Percentiles rank a stretch among this genome's conserved stretches.
These are phyloP conservation scores for Aspergillus sclerotiicarbonarius DNA, from an alignment of 495 filamentous ascomycete genomes.

Conservation along the genomic window DNA sequence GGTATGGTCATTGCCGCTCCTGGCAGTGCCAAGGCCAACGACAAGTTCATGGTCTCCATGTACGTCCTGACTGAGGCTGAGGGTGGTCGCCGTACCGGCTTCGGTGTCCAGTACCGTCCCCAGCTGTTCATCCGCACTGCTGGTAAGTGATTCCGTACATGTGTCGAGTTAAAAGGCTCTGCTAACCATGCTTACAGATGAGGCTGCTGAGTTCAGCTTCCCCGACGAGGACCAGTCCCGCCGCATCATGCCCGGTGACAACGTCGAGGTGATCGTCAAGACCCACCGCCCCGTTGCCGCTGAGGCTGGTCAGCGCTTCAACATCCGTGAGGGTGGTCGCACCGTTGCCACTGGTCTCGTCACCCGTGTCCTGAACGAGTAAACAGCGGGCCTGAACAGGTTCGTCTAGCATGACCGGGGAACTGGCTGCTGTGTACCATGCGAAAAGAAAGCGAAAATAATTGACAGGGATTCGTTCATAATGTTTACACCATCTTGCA, in stretches of 20 bases:
- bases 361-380: slow-evolving; percentile 66
- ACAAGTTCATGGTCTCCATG: slow-evolving; percentile 89
- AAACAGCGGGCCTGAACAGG: slow-evolving; percentile 4
- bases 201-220: slow-evolving; percentile 77
- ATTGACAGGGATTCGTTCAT: slow-evolving; percentile 24
- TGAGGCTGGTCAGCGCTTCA: slow-evolving; percentile 89
- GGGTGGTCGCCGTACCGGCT: slow-evolving; percentile 92
- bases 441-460: slow-evolving; percentile 26
- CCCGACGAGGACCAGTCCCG: slow-evolving; percentile 71
- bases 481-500: slow-evolving; percentile 35
- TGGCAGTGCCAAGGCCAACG: slow-evolving; percentile 73
- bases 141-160: slow-evolving; percentile 43
- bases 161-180: background rate
- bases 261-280: slow-evolving; percentile 89
- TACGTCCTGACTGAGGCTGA: slow-evolving; percentile 98
- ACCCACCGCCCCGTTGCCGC: slow-evolving; percentile 79
- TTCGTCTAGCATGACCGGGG: slow-evolving; percentile 4
- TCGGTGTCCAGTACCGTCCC: slow-evolving; percentile 89
- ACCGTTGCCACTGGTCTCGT: slow-evolving; percentile 92
- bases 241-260: slow-evolving; percentile 96
- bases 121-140: slow-evolving; percentile 95
- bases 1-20: slow-evolving; percentile 91
- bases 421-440: slow-evolving; percentile 33
- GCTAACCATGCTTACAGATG: slow-evolving; percentile 50
- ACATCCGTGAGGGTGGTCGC: slow-evolving; percentile 91